Conservation (phyloP, 2,329 filamentous ascomycete species). For the Apiospora kogelbergensis region DNA sequence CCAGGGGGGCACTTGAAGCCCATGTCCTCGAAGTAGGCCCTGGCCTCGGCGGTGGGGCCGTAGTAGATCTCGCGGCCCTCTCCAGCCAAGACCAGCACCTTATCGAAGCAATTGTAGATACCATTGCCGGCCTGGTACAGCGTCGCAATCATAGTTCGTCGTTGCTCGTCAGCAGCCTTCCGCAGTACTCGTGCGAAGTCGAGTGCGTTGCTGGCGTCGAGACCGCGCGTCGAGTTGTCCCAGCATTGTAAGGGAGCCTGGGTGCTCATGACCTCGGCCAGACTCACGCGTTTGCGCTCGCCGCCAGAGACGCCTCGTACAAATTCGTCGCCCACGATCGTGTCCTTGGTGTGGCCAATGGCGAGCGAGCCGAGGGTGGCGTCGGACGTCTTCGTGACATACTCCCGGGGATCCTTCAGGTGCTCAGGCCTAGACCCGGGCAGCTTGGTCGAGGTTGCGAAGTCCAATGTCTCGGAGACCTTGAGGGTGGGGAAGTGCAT, state of each 20-base stretch:
- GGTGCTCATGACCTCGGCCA: slow-evolving; percentile 63
- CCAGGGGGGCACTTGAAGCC: slow-evolving; percentile 55
- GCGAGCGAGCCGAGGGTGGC: slow-evolving; percentile 57
- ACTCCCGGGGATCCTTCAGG: slow-evolving; percentile 26
- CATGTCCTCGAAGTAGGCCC: slow-evolving; percentile 64
- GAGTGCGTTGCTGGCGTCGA: slow-evolving; percentile 71
- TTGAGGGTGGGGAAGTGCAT: slow-evolving; percentile 69
- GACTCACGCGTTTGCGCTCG: slow-evolving; percentile 72
- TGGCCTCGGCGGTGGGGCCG: slow-evolving; percentile 60
- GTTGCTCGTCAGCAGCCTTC: slow-evolving; percentile 65
- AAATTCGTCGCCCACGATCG: slow-evolving; percentile 68
- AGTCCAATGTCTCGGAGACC: slow-evolving; percentile 65
- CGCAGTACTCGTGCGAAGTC: slow-evolving; percentile 67
- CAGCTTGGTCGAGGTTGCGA: slow-evolving; percentile 65
- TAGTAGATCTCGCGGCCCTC: slow-evolving; percentile 66
- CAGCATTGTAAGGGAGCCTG: slow-evolving; percentile 62
- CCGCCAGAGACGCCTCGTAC: slow-evolving; percentile 64
- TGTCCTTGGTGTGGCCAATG: slow-evolving; percentile 68
- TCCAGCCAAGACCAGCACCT: slow-evolving; percentile 70
- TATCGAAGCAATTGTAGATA: slow-evolving; percentile 70
- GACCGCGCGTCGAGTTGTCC: slow-evolving; percentile 72
- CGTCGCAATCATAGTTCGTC: slow-evolving; percentile 67
- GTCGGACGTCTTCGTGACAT: slow-evolving; percentile 30
- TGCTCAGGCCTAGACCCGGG: slow-evolving; percentile 54
- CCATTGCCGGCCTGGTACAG: slow-evolving; percentile 69